Conservation (phyloP, 2,329 filamentous ascomycete genomes). For the Microthyrium microscopicum region DNA sequence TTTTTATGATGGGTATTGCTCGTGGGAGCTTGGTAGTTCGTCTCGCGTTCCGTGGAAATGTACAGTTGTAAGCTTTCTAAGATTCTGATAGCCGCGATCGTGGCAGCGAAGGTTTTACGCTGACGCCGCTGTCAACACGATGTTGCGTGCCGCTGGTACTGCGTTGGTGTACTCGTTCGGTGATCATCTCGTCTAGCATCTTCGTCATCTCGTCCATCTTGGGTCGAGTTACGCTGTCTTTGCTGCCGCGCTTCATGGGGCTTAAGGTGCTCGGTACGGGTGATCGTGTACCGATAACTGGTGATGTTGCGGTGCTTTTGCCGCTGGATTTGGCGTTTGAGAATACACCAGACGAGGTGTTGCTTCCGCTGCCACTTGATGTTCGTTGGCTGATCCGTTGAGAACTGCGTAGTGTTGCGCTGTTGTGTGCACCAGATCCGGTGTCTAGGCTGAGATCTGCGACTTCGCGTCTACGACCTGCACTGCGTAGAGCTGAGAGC, state of each 20-base stretch:
- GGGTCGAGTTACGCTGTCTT: neutral
- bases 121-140: neutral
- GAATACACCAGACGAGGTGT: no score
- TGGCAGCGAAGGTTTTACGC: neutral
- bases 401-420: no score
- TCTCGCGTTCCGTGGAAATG: no score
- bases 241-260: neutral
- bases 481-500: constrained; percentile 70
- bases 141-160: neutral
- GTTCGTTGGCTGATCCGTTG: no score
- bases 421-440: neutral
- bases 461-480: constrained; percentile 69
- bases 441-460: constrained; percentile 40
- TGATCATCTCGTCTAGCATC: constrained; percentile 93
- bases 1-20: no score
- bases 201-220: constrained; percentile 71
- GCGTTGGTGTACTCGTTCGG: constrained; percentile 31
- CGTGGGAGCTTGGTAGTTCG: no score
- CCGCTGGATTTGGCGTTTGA: neutral
- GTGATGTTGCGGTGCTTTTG: constrained; percentile 3
- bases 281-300: neutral
- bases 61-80: no score
- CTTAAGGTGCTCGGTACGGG: neutral
- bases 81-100: neutral
- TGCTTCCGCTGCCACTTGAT: no score